Conservation (phyloP, 192 early-diverging fungal genomes). For the Gryganskiella cystojenkinii region DNA sequence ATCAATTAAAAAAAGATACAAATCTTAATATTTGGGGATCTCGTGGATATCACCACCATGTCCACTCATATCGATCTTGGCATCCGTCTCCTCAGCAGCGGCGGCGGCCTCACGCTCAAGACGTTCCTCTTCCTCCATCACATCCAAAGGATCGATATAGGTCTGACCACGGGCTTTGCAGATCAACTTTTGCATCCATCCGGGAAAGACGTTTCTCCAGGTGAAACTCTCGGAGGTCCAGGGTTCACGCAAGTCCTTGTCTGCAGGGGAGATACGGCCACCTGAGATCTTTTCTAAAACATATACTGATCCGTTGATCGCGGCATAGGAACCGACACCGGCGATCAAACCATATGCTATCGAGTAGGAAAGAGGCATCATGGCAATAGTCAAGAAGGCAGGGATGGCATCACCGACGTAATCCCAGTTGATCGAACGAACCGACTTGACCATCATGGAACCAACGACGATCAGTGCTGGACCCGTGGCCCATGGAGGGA, state of each 20-base stretch:
- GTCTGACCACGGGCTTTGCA: constrained; percentile 36
- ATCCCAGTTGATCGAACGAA: constrained; percentile 85
- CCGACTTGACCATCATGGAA: constrained; percentile 80
- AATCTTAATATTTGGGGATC: constrained; percentile 46
- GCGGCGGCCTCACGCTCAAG: constrained; percentile 44
- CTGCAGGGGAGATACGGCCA: constrained; percentile 62
- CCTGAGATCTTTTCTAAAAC: constrained; percentile 64
- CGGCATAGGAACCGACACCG: constrained; percentile 76
- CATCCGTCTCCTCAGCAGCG: constrained; percentile 28
- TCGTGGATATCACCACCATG: constrained; percentile 17
- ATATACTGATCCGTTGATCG: constrained; percentile 73
- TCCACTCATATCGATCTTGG: constrained; percentile 35
- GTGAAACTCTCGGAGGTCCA: constrained; percentile 43
- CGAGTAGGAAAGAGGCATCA: constrained; percentile 87
- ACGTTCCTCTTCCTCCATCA: constrained; percentile 49
- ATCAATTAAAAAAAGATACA: too few relatives aligned
- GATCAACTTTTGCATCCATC: constrained; percentile 36
- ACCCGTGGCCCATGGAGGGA: constrained; percentile 90
- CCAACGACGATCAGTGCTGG: constrained; percentile 86
- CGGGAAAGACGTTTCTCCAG: constrained; percentile 29
- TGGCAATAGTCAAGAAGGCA: constrained; percentile 79
- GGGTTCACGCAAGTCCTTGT: constrained; percentile 39
- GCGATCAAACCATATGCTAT: constrained; percentile 87
- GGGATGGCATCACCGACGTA: constrained; percentile 84
- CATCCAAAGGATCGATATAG: constrained; percentile 43